Percentiles rank a stretch among this genome's conserved stretches.
Conservation (phyloP, 176 grass and related monocot species). For the Tillandsia fasciculata region DNA sequence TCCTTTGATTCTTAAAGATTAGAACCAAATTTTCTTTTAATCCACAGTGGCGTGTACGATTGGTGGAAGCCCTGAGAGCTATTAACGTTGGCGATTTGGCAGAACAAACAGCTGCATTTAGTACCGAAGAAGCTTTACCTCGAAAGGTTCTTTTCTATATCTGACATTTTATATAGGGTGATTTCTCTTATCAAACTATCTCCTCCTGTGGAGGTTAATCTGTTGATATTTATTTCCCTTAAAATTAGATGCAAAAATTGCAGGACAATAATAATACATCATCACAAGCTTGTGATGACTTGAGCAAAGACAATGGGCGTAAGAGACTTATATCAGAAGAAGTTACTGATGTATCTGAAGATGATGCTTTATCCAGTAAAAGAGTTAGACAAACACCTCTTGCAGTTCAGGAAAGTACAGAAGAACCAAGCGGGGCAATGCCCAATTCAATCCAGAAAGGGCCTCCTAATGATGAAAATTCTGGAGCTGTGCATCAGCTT, state of each 20-base stretch:
- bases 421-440: slow-evolving; percentile 26
- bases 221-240: neutral
- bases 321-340: slow-evolving; percentile 48
- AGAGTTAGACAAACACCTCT: slow-evolving; percentile 35
- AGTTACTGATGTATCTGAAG: slow-evolving; percentile 39
- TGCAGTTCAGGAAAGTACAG: slow-evolving; percentile 18
- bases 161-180: no score
- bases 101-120: slow-evolving; percentile 19
- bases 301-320: slow-evolving; percentile 47
- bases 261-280: slow-evolving; percentile 18
- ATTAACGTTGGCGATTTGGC: slow-evolving; percentile 24
- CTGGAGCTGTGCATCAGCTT: slow-evolving; percentile 84
- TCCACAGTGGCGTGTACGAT: slow-evolving; percentile 28
- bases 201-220: neutral
- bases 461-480: slow-evolving; percentile 45
- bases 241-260: neutral
- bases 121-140: slow-evolving; percentile 28
- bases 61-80: slow-evolving; percentile 26
- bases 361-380: slow-evolving; percentile 53
- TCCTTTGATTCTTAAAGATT: neutral
- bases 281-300: slow-evolving; percentile 37
- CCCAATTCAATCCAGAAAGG: slow-evolving; percentile 15
- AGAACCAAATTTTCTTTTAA: neutral
- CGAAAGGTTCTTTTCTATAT: slow-evolving; percentile 21
- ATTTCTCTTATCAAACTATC: no score